Percentiles rank a stretch among this genome's conserved stretches.
These are phyloP conservation scores for Diaporthe helianthi DNA, from an alignment of 2,329 filamentous ascomycete species.

Conservation along the genomic window DNA sequence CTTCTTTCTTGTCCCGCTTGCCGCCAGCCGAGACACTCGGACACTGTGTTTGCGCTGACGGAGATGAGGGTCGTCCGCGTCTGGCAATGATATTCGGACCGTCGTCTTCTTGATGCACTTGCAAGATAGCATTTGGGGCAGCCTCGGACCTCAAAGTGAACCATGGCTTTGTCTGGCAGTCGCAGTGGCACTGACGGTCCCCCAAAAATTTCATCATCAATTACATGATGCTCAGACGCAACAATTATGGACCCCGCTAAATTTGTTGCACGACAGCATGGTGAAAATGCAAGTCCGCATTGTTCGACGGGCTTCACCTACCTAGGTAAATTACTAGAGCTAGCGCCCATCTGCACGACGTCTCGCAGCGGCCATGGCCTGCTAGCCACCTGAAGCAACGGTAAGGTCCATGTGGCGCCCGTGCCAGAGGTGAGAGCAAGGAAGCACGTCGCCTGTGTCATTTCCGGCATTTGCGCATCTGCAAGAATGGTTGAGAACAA, in stretches of 20 bases:
- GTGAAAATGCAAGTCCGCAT: neutral
- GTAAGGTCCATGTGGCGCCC: neutral
- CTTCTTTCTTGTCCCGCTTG: conserved; percentile 22
- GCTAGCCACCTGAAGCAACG: conserved; percentile 17
- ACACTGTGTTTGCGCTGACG: conserved; percentile 13
- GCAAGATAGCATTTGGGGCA: neutral
- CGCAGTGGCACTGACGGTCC: neutral
- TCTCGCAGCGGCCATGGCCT: conserved; percentile 12
- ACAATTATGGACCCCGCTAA: conserved; percentile 4
- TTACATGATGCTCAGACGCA: neutral
- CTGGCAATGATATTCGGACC: conserved; percentile 9
- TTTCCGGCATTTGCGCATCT: neutral
- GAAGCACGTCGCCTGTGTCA: neutral
- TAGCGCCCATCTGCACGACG: conserved; percentile 5
- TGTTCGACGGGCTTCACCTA: neutral
- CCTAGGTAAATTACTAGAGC: neutral
- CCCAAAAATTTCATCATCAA: no score
- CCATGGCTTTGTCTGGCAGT: conserved; percentile 5
- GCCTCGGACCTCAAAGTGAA: neutral
- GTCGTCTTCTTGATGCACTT: neutral
- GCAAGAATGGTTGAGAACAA: neutral
- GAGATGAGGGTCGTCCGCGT: conserved; percentile 20
- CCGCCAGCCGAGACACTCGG: conserved; percentile 22
- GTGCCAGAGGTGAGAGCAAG: neutral
- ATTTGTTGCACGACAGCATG: neutral